Base-by-base conservation (phyloP, 208 protist genomes). In the Wallacemonas sp. region DNA sequence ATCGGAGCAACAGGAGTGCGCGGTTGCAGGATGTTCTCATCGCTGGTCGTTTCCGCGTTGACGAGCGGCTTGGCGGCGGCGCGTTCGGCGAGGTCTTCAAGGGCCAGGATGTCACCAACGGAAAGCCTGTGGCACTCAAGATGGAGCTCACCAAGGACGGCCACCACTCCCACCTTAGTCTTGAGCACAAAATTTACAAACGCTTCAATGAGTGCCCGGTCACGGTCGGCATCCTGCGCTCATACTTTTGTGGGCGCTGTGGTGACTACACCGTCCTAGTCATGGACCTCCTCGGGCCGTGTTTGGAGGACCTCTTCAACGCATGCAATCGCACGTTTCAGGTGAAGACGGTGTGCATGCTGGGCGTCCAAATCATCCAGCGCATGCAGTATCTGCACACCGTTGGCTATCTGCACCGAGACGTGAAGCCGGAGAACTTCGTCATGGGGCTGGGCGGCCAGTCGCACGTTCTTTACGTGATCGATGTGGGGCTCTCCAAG, bases 221-320 rank as follows among this genome's bases (percentile, higher is more conserved):
- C 17, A 78, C 76, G 29, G 84, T 98, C 6, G 98, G 98, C 29
- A 96, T 99, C 26, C 97, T 98, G 0, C 72, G 87, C 26, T 82
- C 99, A 1, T 93, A 92, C 70, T 99, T 95, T 76, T 99, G 84
- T 74, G 98, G 98, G 1, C 47, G 88, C 3, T 96, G 98, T 34
- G 98, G 97, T 1, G 95, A 99, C 38, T 99, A 99, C 74, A 98
- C 99, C 62, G 97, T 99, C 12, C 96, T 99, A 82, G 98, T 99
- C 23, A 99, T 99, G 80, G 98, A 99, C 48, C 77, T 99, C 9
- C 83, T 99, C 0, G 99, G 99, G 0, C 98, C 98, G 11, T 96
- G 82, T 49, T 81, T 99, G 11, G 98, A 99, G 66, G 98, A 99
- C 68, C 74, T 99, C 5, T 99, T 99, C 68, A 96, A 93, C 33